Evolutionary conservation across 345 rosid genomes (phyloP).

Genomic region (Dipteronia sinensis): DNA sequence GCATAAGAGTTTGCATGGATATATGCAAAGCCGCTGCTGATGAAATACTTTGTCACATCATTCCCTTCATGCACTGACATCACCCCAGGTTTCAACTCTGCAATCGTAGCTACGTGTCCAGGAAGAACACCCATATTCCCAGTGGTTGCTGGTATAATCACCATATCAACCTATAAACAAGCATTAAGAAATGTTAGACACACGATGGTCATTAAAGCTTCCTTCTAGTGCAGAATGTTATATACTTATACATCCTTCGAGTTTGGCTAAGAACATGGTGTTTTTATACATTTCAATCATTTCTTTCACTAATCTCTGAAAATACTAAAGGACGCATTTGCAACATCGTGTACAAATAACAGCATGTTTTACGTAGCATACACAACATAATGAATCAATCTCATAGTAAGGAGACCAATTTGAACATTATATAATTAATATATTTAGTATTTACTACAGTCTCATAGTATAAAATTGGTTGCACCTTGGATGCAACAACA

Average conservation of each 20-base stretch:
- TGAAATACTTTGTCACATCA: conserved; percentile 64
- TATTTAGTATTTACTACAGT: no score
- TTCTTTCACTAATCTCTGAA: background rate
- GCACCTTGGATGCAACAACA: background rate
- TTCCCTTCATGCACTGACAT: conserved; percentile 87
- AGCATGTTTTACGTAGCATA: background rate
- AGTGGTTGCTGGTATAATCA: conserved; percentile 83
- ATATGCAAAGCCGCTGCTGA: conserved; percentile 89
- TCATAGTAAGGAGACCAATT: background rate
- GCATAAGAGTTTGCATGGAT: conserved; percentile 81
- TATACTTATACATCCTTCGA: background rate
- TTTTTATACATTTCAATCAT: background rate
- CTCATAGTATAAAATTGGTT: background rate
- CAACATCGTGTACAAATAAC: background rate
- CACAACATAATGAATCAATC: background rate
- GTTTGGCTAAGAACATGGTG: background rate
- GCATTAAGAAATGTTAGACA: background rate
- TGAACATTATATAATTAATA: background rate
- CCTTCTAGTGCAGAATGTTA: background rate
- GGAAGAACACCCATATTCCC: conserved; percentile 95
- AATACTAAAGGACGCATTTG: background rate
- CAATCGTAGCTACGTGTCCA: conserved; percentile 77
- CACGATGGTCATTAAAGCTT: background rate
- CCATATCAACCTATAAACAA: conserved; percentile 78
- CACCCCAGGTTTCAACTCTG: conserved; percentile 87